phyloP scores from a whole-genome alignment of 1,284 basidiomycete genomes.

The Tilletia horrida region DNA sequence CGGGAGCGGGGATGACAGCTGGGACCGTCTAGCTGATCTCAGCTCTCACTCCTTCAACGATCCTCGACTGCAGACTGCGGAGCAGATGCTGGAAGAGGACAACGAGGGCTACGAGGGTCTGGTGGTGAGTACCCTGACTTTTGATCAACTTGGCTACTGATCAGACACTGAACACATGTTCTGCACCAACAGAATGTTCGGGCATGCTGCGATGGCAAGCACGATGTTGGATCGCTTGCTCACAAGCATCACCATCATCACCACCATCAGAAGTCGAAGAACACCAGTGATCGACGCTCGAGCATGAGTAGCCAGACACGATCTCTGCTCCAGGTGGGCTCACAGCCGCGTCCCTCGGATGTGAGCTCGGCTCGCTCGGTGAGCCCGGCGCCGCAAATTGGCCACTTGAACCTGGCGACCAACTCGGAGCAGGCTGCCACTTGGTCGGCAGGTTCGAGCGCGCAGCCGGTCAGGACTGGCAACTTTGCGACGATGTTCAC shows the following conservation, averaged over 20 bases:
- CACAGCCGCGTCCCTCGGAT: background rate
- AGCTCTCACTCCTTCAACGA: constrained; percentile 25
- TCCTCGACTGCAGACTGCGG: constrained; percentile 43
- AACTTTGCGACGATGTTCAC: constrained; percentile 15
- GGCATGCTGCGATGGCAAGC: constrained; percentile 88
- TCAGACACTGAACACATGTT: background rate
- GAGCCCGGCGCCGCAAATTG: constrained; percentile 11
- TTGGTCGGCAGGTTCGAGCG: background rate
- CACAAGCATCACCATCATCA: constrained; percentile 28
- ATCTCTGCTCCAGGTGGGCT: background rate
- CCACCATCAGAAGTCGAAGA: background rate
- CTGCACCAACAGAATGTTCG: constrained; percentile 31
- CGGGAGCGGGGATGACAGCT: background rate
- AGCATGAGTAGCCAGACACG: constrained; percentile 13
- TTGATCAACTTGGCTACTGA: constrained; percentile 55
- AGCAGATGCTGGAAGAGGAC: constrained; percentile 62
- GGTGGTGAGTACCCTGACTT: constrained; percentile 68
- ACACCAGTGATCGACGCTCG: background rate
- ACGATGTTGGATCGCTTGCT: constrained; percentile 60
- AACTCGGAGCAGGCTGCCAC: constrained; percentile 9
- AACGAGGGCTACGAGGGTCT: constrained; percentile 85
- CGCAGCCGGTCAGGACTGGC: background rate
- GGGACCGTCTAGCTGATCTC: background rate
- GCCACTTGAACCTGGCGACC: constrained; percentile 4
- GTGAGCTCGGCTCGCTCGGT: constrained; percentile 4